Percentiles rank a stretch among this genome's conserved stretches.
phyloP scores from a whole-genome alignment of 352 stramenopile genomes.

The Globisporangium middletonii region DNA sequence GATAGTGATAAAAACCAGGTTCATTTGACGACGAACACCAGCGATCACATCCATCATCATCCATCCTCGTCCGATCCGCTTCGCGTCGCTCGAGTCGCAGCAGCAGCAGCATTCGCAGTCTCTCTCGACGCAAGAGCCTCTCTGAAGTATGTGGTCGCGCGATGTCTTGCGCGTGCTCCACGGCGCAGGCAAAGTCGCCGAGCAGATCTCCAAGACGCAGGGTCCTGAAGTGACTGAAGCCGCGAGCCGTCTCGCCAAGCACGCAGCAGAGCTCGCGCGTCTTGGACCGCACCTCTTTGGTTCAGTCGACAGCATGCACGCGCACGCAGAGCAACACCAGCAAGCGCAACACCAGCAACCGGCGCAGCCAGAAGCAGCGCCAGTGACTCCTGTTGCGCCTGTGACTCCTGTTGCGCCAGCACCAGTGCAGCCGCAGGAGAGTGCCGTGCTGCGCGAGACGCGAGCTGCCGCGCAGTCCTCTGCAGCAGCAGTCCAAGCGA shows the following conservation, averaged over 20 bases:
- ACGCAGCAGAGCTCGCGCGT: conserved; percentile 41
- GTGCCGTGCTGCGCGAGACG: conserved; percentile 2
- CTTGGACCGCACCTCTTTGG: conserved; percentile 41
- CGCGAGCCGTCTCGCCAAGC: conserved; percentile 28
- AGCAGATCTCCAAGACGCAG: conserved; percentile 40
- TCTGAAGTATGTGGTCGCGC: conserved; percentile 49
- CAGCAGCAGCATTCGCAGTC: neutral
- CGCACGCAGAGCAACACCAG: neutral
- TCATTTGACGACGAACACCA: neutral
- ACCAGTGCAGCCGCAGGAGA: neutral
- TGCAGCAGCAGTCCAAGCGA: conserved; percentile 1
- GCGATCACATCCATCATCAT: neutral
- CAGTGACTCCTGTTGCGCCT: neutral
- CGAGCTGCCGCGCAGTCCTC: neutral
- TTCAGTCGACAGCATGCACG: neutral
- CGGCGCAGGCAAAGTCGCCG: conserved; percentile 54
- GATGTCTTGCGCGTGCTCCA: conserved; percentile 70
- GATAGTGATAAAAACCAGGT: neutral
- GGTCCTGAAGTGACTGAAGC: conserved; percentile 20
- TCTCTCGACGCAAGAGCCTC: neutral
- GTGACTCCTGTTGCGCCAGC: neutral
- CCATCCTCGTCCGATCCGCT: neutral
- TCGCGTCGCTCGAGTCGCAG: neutral
- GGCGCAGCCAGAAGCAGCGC: neutral
- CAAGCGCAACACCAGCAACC: neutral